Percentiles rank a stretch among this genome's conserved stretches.
phyloP scores from a whole-genome alignment of 1,284 basidiomycete species.

The Violaceomyces palustris region DNA sequence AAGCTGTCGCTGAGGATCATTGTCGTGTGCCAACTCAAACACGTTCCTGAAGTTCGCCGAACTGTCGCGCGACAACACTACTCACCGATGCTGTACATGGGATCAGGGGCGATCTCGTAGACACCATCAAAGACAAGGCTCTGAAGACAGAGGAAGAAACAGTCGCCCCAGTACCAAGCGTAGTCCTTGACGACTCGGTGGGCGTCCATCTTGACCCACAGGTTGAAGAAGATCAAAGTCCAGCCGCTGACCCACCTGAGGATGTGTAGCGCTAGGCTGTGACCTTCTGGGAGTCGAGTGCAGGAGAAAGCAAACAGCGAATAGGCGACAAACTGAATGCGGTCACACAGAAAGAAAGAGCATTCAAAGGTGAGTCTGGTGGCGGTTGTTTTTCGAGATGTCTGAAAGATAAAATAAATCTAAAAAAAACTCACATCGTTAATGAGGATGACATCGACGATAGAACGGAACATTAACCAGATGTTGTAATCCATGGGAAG shows the following conservation, averaged over 20 bases:
- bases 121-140: constrained; percentile 95
- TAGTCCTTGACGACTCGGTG: constrained; percentile 86
- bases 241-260: constrained; percentile 83
- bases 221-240: constrained; percentile 82
- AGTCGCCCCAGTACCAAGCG: constrained; percentile 91
- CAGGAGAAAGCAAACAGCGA: constrained; percentile 76
- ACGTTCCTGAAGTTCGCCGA: no score
- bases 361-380: constrained; percentile 4
- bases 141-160: constrained; percentile 72
- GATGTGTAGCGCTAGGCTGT: constrained; percentile 69
- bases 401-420: no score
- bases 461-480: constrained; percentile 85
- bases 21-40: no score
- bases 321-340: constrained; percentile 77
- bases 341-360: not conserved
- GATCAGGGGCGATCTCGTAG: constrained; percentile 82
- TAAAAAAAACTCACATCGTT: constrained; percentile 58
- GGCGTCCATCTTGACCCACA: constrained; percentile 97
- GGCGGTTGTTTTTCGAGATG: not conserved
- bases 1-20: no score
- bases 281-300: constrained; percentile 70
- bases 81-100: constrained; percentile 91
- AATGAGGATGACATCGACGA: constrained; percentile 89
- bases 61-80: no score
- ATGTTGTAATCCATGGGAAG: constrained; percentile 54